Base-by-base conservation (phyloP, 495 filamentous ascomycete species). In the Podospora bellae-mahoneyi region DNA sequence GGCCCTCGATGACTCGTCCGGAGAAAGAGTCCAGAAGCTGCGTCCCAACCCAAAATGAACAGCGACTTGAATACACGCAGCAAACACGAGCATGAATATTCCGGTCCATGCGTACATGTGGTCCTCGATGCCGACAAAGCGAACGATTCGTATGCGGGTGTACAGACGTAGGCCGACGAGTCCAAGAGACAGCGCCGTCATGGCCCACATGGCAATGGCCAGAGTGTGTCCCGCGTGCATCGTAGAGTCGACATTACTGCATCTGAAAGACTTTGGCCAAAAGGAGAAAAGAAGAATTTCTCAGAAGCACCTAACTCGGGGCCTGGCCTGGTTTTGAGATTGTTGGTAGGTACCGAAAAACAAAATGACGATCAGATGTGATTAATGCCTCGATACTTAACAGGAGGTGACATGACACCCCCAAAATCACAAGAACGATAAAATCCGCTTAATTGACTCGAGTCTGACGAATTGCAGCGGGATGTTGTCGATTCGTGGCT, bases 61-160 rank as follows among this genome's bases (percentile, higher is more conserved):
- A 19, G 78, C 72, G 28, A 79, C 70, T 67, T 80, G 78, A 61
- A 80, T 73, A 68, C 73, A 77, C 30, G 62, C 32, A 59, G 77
- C 62, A 30, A 78, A 80, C 34, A 73, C 60, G 48, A 80, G 73
- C 23, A 80, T 75, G 67, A 80, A 76, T 9, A 78, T 4, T 48
- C 77, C 73, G 53, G 77, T 79, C 59, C 63, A 70, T 27, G 68
- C 70, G 66, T 76, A 80, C 67, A 79, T 68, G 64, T 80, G 69
- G 66, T 80, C 78, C 67, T 80, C 78, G 59, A 70, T 66, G 61
- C 78, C 78, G 64, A 80, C 66, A 53, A 80, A 80, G 60, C 69
- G 73, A 57, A 79, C 72, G 73, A 80, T 76, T 56, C 66, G 69
- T 28, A 79, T 66, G 28, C 78, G 74, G 6, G 78, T 80, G 54